Evolutionary conservation across 2,329 filamentous ascomycete species (phyloP), one percentile per base, ranked within the genome.

Genomic region (Lasiodiplodia gonubiensis): DNA sequence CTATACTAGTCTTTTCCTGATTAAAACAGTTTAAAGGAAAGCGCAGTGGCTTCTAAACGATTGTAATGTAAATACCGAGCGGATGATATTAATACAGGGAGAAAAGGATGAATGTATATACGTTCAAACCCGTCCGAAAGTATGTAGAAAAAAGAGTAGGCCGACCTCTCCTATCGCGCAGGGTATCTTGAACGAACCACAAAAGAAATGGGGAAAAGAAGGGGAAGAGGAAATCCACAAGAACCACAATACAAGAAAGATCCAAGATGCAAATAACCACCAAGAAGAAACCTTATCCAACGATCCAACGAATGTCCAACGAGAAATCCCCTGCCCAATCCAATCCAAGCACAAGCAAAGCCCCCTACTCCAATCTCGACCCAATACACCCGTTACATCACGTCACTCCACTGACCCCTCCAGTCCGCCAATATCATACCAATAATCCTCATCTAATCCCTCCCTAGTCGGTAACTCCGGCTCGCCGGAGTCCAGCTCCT

Each of bases 361-460:
- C n/a, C 39, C 16, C 7, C 39, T 18, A 16, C 14, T 42, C 39
- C 39, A 1, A 7, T n/a, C 39, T 18, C 39, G 30, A 6, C 16
- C 39, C 39, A 42, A 42, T 18, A 42, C 5, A 42, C 39, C 23
- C n/a, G 3, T 16, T 1, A 11, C 14, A 14, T 23, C 14, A 11
- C 14, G 7, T 23, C 14, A 18, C 18, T 25, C 33, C 27, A 30
- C 59, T 16, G 25, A 30, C 33, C 49, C 73, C 37, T 77, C 72
- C 72, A 78, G 74, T 2, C 75, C 75, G 61, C 76, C 79, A 74
- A 83, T 80, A 51, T 94, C 92, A 81, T 96, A 98, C 80, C 91
- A 97, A 78, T 96, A 99, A 77, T 97, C 91, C 71, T 97, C 93
- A 77, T 97, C 92, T 71, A 98, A 78, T 0, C 92, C 94, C 72